These are phyloP conservation scores for Scheffersomyces stambukii DNA, from an alignment of 1,139 yeast genomes.

Conservation along the genomic window DNA sequence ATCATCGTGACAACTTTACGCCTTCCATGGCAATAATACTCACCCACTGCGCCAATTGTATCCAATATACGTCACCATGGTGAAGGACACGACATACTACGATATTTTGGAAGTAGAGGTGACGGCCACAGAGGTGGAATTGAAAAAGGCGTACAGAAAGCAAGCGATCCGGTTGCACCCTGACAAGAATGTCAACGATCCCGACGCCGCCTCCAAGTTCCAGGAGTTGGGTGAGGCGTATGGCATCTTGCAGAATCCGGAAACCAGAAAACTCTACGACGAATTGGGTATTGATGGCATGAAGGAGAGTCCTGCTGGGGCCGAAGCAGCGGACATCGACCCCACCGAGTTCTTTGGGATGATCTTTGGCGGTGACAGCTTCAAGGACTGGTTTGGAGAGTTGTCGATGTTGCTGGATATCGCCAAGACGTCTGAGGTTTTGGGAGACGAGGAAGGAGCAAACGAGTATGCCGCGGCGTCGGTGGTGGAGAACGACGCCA, in stretches of 20 bases:
- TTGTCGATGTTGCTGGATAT: slow-evolving; percentile 80
- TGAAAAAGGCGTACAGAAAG: slow-evolving; percentile 92
- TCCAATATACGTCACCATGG: slow-evolving; percentile 46
- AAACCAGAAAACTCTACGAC: slow-evolving; percentile 36
- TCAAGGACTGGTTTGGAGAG: slow-evolving; percentile 76
- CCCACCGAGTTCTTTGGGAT: slow-evolving; percentile 59
- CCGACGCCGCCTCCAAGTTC: slow-evolving; percentile 91
- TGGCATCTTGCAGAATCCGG: slow-evolving; percentile 35
- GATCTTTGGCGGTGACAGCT: slow-evolving; percentile 81
- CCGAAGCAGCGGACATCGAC: slow-evolving; percentile 26
- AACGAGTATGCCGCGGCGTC: slow-evolving; percentile 13
- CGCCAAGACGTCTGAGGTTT: slow-evolving; percentile 65
- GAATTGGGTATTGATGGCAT: slow-evolving; percentile 43
- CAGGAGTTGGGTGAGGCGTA: slow-evolving; percentile 71
- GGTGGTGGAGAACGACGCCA: slow-evolving; percentile 1
- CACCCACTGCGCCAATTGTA: too few relatives aligned
- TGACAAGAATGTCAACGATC: slow-evolving; percentile 75
- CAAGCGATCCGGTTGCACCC: slow-evolving; percentile 93
- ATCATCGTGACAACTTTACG: too few relatives aligned
- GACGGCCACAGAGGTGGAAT: slow-evolving; percentile 73
- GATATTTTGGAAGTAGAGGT: slow-evolving; percentile 79
- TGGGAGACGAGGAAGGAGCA: slow-evolving; percentile 34
- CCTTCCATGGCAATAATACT: too few relatives aligned
- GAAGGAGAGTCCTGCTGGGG: slow-evolving; percentile 22
- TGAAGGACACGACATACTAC: slow-evolving; percentile 85